Percentiles rank a stretch among this genome's conserved stretches.
Evolutionary conservation across 2,329 filamentous ascomycete genomes (phyloP).

Genomic region (Clonostachys chloroleuca): DNA sequence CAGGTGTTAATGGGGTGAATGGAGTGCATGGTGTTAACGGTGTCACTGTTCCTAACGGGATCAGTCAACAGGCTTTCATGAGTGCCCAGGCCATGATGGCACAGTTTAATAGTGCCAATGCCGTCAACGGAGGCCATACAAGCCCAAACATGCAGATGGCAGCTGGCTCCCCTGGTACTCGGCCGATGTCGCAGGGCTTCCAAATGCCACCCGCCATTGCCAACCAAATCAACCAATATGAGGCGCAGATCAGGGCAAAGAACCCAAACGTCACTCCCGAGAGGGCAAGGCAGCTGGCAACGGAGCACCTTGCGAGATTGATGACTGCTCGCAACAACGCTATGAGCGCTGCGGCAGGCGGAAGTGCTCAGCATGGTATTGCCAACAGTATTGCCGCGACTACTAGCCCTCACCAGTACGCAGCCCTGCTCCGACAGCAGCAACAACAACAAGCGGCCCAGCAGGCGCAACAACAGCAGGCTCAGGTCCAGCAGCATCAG

Average conservation of each 20-base stretch:
- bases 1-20: slow-evolving; percentile 12
- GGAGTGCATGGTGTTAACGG: slow-evolving; percentile 12
- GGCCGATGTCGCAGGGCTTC: slow-evolving; percentile 14
- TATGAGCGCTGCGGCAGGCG: slow-evolving; percentile 51
- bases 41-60: slow-evolving; percentile 27
- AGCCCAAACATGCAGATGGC: slow-evolving; percentile 39
- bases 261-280: slow-evolving; percentile 47
- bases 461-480: slow-evolving; percentile 19
- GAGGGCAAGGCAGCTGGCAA: slow-evolving; percentile 44
- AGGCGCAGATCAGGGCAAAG: slow-evolving; percentile 45
- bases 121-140: slow-evolving; percentile 24
- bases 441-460: slow-evolving; percentile 41
- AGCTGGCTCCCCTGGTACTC: slow-evolving; percentile 36
- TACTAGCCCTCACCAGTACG: slow-evolving; percentile 54
- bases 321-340: slow-evolving; percentile 46
- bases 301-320: slow-evolving; percentile 40
- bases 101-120: slow-evolving; percentile 37
- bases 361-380: slow-evolving; percentile 36
- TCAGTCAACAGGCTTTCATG: slow-evolving; percentile 48
- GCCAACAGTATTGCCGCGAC: slow-evolving; percentile 41
- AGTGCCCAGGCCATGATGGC: slow-evolving; percentile 49
- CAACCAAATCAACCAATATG: slow-evolving; percentile 42
- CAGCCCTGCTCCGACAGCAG: slow-evolving; percentile 52
- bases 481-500: slow-evolving; percentile 17
- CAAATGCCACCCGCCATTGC: slow-evolving; percentile 42